phyloP scores from a whole-genome alignment of 495 filamentous ascomycete species.

The Geoglossum glabrum region DNA sequence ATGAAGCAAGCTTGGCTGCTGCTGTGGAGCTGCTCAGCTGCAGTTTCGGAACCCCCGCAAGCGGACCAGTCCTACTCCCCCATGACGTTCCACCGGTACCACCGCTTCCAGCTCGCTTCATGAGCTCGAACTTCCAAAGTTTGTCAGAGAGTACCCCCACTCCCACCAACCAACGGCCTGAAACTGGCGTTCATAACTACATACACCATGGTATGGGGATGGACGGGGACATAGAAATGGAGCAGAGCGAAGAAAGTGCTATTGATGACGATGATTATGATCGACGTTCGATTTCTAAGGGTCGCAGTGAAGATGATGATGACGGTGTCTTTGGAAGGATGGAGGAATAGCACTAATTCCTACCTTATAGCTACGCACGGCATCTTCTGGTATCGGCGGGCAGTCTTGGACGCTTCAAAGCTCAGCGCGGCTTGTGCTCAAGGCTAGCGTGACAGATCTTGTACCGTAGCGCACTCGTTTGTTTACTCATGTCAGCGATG shows the following conservation, averaged over 20 bases:
- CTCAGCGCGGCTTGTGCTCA: neutral
- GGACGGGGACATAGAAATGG: slow-evolving; percentile 44
- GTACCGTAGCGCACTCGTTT: neutral
- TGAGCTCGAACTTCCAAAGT: slow-evolving; percentile 18
- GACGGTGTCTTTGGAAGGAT: slow-evolving; percentile 90
- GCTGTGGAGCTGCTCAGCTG: slow-evolving; percentile 77
- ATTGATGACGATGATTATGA: slow-evolving; percentile 64
- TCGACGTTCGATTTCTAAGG: slow-evolving; percentile 27
- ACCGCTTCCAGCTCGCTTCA: slow-evolving; percentile 52
- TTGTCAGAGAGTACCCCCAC: slow-evolving; percentile 17
- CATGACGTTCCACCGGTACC: slow-evolving; percentile 77
- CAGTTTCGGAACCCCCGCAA: slow-evolving; percentile 69
- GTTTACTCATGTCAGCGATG: neutral
- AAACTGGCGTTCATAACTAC: slow-evolving; percentile 11
- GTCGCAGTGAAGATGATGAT: slow-evolving; percentile 70
- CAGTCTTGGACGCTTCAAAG: neutral
- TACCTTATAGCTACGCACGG: neutral
- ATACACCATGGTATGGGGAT: slow-evolving; percentile 17
- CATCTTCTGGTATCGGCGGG: neutral
- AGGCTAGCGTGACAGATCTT: neutral
- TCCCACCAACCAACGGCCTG: slow-evolving; percentile 21
- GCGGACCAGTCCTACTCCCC: slow-evolving; percentile 39
- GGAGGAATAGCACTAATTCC: slow-evolving; percentile 43
- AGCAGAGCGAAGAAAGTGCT: slow-evolving; percentile 35
- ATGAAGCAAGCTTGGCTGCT: slow-evolving; percentile 62